Evolutionary conservation across 176 grass and related monocot genomes (phyloP).

Genomic region (Guadua angustifolia): DNA sequence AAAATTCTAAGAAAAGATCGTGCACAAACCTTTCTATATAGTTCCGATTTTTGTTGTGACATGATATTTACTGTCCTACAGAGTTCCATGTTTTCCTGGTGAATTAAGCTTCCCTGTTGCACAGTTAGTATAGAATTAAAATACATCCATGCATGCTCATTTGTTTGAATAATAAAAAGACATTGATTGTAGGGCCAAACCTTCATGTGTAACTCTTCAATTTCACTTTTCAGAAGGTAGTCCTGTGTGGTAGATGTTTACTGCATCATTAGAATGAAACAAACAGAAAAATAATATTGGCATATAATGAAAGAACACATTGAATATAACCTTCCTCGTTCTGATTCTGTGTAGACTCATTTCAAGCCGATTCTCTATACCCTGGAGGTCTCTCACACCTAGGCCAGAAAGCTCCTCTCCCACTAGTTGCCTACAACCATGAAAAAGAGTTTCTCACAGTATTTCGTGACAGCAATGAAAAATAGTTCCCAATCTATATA

Average conservation of each 20-base stretch:
- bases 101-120: constrained; percentile 61
- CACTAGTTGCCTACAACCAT: constrained; percentile 65
- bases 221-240: constrained; percentile 59
- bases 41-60: constrained; percentile 55
- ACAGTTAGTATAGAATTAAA: constrained; percentile 14
- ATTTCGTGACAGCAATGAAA: not conserved
- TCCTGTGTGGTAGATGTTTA: constrained; percentile 50
- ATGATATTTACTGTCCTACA: constrained; percentile 43
- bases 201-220: constrained; percentile 64
- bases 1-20: constrained; percentile 27
- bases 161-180: not conserved
- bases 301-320: not conserved
- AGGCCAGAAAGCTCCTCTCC: constrained; percentile 76
- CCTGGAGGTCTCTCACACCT: constrained; percentile 56
- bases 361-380: constrained; percentile 64
- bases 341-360: constrained; percentile 57
- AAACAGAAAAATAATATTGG: constrained; percentile 20
- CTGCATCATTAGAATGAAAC: constrained; percentile 28
- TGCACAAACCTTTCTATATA: constrained; percentile 51
- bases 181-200: constrained; percentile 31
- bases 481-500: not conserved
- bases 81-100: constrained; percentile 71
- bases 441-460: constrained; percentile 21
- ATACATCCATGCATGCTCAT: not conserved
- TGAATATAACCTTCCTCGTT: constrained; percentile 66